A percentile compares a stretch with the other conserved stretches of the same genome.
Conservation (phyloP, 108 stramenopile species). For the Cyclostephanos tholiformis region DNA sequence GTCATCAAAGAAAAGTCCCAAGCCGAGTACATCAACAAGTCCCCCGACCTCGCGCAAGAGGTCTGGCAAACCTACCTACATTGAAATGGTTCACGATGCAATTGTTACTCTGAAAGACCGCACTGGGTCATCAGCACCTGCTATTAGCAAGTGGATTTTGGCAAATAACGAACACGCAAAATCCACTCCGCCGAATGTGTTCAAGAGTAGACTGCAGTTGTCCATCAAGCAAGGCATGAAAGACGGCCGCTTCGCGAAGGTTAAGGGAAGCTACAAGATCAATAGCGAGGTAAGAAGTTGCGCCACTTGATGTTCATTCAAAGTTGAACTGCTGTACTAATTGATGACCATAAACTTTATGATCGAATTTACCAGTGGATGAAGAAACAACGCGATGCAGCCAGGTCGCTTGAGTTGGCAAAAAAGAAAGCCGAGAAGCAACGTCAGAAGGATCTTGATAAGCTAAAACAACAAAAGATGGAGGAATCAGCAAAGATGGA, state of each 20-base stretch:
- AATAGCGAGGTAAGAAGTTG: slow-evolving; percentile 38
- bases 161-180: slow-evolving; percentile 43
- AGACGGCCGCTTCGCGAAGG: slow-evolving; percentile 65
- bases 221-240: slow-evolving; percentile 71
- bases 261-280: slow-evolving; percentile 76
- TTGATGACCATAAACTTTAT: background rate
- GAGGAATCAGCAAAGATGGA: slow-evolving; percentile 39
- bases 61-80: slow-evolving; percentile 54
- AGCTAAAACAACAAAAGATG: slow-evolving; percentile 22
- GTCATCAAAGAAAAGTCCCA: slow-evolving; percentile 23
- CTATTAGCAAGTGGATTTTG: slow-evolving; percentile 76
- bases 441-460: slow-evolving; percentile 48
- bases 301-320: background rate
- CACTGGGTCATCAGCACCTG: slow-evolving; percentile 67
- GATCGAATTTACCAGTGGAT: slow-evolving; percentile 21
- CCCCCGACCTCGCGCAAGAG: slow-evolving; percentile 7
- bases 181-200: slow-evolving; percentile 47
- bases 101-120: slow-evolving; percentile 77
- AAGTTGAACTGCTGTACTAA: background rate
- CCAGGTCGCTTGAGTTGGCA: slow-evolving; percentile 53
- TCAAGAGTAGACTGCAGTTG: slow-evolving; percentile 52
- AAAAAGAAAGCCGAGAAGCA: slow-evolving; percentile 50
- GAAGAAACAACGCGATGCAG: slow-evolving; percentile 55
- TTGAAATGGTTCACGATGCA: slow-evolving; percentile 68
- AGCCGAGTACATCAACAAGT: slow-evolving; percentile 2